Conservation (phyloP, 2,329 filamentous ascomycete species). For the Tolypocladium pustulatum region DNA sequence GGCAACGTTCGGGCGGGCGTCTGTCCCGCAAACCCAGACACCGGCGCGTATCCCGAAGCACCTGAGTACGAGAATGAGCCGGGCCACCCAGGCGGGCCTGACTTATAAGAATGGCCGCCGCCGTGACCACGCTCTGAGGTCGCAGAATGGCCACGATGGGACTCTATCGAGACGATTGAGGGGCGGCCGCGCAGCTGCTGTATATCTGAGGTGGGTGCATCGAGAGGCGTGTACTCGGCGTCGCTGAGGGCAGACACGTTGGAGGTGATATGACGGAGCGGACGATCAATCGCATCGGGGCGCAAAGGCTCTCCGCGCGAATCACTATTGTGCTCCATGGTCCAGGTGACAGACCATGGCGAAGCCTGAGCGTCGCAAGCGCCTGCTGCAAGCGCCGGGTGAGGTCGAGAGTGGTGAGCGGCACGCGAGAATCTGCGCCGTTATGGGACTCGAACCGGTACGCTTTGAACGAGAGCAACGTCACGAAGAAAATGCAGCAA, state of each 20-base stretch:
- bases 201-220: conserved; percentile 8
- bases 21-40: conserved; percentile 6
- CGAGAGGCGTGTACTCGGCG: conserved; percentile 14
- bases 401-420: background rate
- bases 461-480: background rate
- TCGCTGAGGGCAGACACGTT: conserved; percentile 22
- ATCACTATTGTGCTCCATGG: conserved; percentile 20
- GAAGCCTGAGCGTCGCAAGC: background rate
- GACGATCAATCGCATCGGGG: conserved; percentile 1
- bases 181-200: conserved; percentile 16
- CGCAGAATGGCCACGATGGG: conserved; percentile 2
- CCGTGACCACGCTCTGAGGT: conserved; percentile 8
- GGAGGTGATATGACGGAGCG: conserved; percentile 21
- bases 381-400: background rate
- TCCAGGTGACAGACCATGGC: conserved; percentile 12
- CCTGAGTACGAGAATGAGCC: conserved; percentile 17
- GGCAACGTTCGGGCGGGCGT: conserved; percentile 7
- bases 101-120: conserved; percentile 9
- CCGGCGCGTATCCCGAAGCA: conserved; percentile 15
- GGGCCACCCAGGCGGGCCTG: conserved; percentile 12
- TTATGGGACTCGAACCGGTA: background rate
- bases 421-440: background rate
- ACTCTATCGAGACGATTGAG: conserved; percentile 9
- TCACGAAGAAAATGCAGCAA: background rate
- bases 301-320: conserved; percentile 17